Evolutionary conservation across 306 rosid species (phyloP).

Genomic region (Corylus avellana): DNA sequence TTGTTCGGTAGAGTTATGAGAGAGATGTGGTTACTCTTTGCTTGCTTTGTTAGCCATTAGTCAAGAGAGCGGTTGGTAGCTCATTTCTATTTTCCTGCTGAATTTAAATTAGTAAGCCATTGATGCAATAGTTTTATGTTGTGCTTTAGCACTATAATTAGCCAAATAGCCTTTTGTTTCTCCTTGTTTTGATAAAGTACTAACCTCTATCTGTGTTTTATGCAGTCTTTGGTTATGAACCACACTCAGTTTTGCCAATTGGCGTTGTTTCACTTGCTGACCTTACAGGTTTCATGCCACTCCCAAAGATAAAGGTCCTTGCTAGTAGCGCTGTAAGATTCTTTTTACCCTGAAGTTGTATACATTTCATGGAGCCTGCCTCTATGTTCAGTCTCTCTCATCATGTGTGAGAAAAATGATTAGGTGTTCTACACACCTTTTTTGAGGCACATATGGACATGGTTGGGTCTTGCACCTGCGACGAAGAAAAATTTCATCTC

Average conservation of each 20-base stretch:
- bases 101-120: neutral
- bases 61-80: neutral
- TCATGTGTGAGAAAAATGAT: constrained; percentile 11
- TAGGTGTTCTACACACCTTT: constrained; percentile 91
- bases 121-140: neutral
- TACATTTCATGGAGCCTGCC: constrained; percentile 8
- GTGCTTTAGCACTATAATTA: neutral
- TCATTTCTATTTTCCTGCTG: neutral
- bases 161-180: neutral
- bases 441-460: constrained; percentile 94
- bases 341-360: constrained; percentile 22
- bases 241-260: constrained; percentile 93
- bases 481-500: constrained; percentile 67
- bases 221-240: constrained; percentile 93
- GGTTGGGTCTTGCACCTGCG: constrained; percentile 86
- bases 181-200: constrained; percentile 7
- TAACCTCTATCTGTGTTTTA: neutral
- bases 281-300: constrained; percentile 89
- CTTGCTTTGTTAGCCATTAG: constrained; percentile 6
- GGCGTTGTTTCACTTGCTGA: constrained; percentile 82
- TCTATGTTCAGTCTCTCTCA: constrained; percentile 14
- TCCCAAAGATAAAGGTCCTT: constrained; percentile 83
- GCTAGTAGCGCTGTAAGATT: constrained; percentile 92
- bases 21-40: neutral
- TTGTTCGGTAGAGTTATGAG: neutral